Conservation (phyloP, 1,139 yeast genomes). For the Diutina siamensis region DNA sequence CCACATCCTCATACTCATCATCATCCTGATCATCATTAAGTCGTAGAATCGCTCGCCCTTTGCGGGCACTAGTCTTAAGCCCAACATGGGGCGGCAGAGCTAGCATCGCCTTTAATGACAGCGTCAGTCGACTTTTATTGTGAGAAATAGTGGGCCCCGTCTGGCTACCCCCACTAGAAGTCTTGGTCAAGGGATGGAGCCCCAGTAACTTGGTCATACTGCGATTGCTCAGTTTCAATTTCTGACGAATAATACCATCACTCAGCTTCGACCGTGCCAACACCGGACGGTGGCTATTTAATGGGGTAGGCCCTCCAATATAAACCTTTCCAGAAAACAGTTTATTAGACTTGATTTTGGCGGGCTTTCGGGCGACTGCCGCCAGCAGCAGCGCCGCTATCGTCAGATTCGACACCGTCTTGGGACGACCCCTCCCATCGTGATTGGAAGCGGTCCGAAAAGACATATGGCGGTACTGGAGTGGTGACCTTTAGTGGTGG, state of each 20-base stretch:
- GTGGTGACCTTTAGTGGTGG: not conserved
- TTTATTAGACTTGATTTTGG: constrained; percentile 1
- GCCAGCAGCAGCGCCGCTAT: not conserved
- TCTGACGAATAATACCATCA: constrained; percentile 1
- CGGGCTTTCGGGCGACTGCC: constrained; percentile 1
- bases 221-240: not conserved
- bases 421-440: constrained; percentile 1
- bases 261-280: not conserved
- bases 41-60: constrained; percentile 29
- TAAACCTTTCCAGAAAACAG: not conserved
- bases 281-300: not conserved
- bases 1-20: constrained; percentile 9
- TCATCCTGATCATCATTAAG: constrained; percentile 17
- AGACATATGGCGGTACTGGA: not conserved
- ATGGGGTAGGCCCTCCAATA: not conserved
- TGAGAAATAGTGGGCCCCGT: not conserved
- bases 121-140: not conserved
- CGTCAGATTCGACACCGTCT: not conserved
- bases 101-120: not conserved
- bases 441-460: not conserved
- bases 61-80: constrained; percentile 27
- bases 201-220: not conserved
- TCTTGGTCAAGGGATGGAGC: constrained; percentile 1
- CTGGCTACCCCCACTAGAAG: not conserved
- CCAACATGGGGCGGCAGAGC: constrained; percentile 13